Base-by-base conservation (phyloP, 2,329 filamentous ascomycete genomes). In the Myrmaecium sp. region DNA sequence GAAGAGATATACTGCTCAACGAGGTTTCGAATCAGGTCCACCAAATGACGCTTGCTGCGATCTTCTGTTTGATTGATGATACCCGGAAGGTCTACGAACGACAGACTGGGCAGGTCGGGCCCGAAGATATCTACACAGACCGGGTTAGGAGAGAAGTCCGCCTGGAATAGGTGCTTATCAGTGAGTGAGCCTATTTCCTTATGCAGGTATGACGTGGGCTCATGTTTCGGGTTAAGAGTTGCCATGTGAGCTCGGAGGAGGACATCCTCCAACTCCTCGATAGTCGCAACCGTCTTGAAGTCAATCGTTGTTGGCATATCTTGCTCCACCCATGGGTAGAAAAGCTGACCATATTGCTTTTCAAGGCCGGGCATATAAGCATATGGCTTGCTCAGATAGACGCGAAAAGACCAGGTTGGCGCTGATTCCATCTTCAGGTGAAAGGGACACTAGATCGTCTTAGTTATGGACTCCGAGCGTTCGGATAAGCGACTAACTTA, bases 81-180 rank as follows among this genome's bases (percentile, higher is more conserved):
- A 0, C 83, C 83, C 0, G 83, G 83, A 1, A 93, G 60, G 33
- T 93, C 83, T 33, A 80, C 86, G 39, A 93, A 91, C 0, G 75
- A 81, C 0, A 93, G 46, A 5, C 80, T 71, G 0, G 80, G 74
- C 0, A 86, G 61, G 0, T 60, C 62, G 0, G 77, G 76, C 0
- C 74, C 76, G 0, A 69, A 69, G 14, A 93, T 82, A 27, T 82
- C 68, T 14, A 93, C 57, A 0, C 73, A 66, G 0, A 93, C 73
- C 0, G 83, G 64, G 36, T 93, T 93, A 0, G 83, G 83, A 0
- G 76, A 82, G 36, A 91, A 91, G 6, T 78, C 71, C 0, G 74
- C 70, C 4, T 67, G 50, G 2, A 28, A 15, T 3, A 22, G 13
- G 2, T 19, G 15, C 3, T 28, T 23, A 0, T 25, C 25, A 4